Conservation (phyloP, 345 rosid genomes). For the Ceriops decandra region DNA sequence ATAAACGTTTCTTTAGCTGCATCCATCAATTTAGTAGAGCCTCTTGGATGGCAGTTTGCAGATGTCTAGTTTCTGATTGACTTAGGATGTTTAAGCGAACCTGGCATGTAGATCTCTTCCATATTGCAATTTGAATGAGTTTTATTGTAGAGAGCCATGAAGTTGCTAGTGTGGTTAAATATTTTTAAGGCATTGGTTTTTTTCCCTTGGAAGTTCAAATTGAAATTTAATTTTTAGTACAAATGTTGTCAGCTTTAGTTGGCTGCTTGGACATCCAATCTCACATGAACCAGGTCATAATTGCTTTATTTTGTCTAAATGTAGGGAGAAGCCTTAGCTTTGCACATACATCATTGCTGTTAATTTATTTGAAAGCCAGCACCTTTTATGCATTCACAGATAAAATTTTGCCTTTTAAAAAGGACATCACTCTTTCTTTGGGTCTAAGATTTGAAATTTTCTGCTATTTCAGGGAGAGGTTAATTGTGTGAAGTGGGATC, state of each 20-base stretch:
- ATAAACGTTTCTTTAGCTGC: too few relatives aligned
- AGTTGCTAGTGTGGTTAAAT: neutral
- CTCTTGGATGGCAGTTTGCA: neutral
- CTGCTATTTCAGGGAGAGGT: constrained; percentile 81
- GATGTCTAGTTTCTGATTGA: too few relatives aligned
- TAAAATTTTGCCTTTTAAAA: neutral
- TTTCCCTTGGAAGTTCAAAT: neutral
- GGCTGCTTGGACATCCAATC: neutral
- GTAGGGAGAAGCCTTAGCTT: neutral
- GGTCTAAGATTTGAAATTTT: constrained; percentile 18
- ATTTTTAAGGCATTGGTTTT: neutral
- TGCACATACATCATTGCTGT: neutral
- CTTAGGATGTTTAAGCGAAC: neutral
- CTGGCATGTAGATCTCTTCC: neutral
- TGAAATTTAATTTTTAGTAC: neutral
- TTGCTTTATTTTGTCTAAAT: too few relatives aligned
- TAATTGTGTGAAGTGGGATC: constrained; percentile 99
- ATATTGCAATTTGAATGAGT: neutral
- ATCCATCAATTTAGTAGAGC: neutral
- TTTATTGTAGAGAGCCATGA: neutral
- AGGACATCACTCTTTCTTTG: neutral
- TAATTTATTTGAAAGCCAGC: too few relatives aligned
- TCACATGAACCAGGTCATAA: constrained; percentile 2
- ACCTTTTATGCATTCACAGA: too few relatives aligned
- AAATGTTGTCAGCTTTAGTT: neutral